These are phyloP conservation scores for Penicillium atrosanguineum DNA, from an alignment of 495 filamentous ascomycete genomes.

Conservation along the genomic window DNA sequence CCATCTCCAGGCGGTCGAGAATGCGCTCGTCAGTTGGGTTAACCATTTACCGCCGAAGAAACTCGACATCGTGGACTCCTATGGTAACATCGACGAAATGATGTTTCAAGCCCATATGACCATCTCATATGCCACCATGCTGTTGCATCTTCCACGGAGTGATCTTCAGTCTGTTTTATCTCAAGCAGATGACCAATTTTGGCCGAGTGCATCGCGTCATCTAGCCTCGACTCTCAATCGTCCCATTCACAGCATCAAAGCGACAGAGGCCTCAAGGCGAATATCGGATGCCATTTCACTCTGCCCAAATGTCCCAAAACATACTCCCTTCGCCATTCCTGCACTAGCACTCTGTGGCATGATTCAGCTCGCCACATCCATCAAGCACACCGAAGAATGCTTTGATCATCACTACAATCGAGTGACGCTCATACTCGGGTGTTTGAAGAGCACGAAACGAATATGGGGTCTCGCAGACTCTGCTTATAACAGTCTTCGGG, in stretches of 20 bases:
- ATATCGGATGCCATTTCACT: conserved; percentile 40
- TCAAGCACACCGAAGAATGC: conserved; percentile 37
- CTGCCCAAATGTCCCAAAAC: conserved; percentile 36
- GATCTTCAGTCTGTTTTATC: conserved; percentile 33
- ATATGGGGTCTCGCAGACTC: conserved; percentile 35
- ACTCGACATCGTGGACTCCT: conserved; percentile 42
- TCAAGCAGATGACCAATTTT: conserved; percentile 26
- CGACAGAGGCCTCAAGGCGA: conserved; percentile 40
- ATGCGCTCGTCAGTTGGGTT: conserved; percentile 45
- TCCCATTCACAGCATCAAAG: conserved; percentile 42
- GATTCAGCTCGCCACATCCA: conserved; percentile 37
- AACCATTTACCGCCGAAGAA: conserved; percentile 42
- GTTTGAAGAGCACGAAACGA: conserved; percentile 33
- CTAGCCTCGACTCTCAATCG: conserved; percentile 38
- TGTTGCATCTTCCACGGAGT: conserved; percentile 42
- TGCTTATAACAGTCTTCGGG: conserved; percentile 28
- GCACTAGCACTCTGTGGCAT: conserved; percentile 36
- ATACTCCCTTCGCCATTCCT: conserved; percentile 37
- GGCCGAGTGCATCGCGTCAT: conserved; percentile 27
- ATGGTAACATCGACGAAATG: conserved; percentile 47
- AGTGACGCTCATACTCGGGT: conserved; percentile 39
- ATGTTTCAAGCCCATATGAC: conserved; percentile 44
- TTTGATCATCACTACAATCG: conserved; percentile 43
- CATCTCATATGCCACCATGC: conserved; percentile 41
- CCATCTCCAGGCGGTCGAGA: conserved; percentile 43